These are phyloP conservation scores for Suhomyces anneliseae DNA, from an alignment of 1,139 yeast species.

Conservation along the genomic window DNA sequence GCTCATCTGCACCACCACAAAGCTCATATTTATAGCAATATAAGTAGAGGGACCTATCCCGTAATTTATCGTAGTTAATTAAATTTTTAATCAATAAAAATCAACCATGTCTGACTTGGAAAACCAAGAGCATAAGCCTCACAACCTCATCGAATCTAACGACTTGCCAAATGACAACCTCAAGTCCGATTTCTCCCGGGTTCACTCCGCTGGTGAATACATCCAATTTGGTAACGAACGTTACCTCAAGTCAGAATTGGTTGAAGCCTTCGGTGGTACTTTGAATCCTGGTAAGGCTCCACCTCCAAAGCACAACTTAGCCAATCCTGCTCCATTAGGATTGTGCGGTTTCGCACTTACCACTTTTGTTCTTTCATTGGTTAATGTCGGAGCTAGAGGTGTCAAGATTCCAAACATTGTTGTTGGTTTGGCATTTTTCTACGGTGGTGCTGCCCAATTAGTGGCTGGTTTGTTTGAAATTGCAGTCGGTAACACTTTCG, in stretches of 20 bases:
- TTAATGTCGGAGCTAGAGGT: constrained; percentile 55
- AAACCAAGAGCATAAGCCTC: constrained; percentile 7
- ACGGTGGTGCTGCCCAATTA: constrained; percentile 79
- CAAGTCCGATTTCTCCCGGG: constrained; percentile 10
- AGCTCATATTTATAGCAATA: not conserved
- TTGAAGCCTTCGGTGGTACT: constrained; percentile 74
- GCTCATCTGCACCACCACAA: not conserved
- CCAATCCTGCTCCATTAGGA: constrained; percentile 89
- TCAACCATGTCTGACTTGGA: constrained; percentile 8
- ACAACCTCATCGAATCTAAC: constrained; percentile 5
- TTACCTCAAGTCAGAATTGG: constrained; percentile 54
- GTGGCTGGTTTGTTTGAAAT: constrained; percentile 79
- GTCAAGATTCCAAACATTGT: constrained; percentile 53
- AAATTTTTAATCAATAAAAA: not conserved
- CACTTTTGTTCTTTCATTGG: constrained; percentile 74
- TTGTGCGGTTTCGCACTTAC: constrained; percentile 82
- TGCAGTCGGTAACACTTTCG: constrained; percentile 80
- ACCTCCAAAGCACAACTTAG: constrained; percentile 71
- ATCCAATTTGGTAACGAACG: constrained; percentile 72
- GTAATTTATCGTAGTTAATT: no score
- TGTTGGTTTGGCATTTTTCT: constrained; percentile 76
- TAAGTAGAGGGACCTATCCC: not conserved
- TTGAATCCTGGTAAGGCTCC: constrained; percentile 64
- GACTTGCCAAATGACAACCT: constrained; percentile 1
- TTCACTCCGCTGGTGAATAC: constrained; percentile 50